phyloP scores from a whole-genome alignment of 352 stramenopile genomes.

The Phytophthora sojae region DNA sequence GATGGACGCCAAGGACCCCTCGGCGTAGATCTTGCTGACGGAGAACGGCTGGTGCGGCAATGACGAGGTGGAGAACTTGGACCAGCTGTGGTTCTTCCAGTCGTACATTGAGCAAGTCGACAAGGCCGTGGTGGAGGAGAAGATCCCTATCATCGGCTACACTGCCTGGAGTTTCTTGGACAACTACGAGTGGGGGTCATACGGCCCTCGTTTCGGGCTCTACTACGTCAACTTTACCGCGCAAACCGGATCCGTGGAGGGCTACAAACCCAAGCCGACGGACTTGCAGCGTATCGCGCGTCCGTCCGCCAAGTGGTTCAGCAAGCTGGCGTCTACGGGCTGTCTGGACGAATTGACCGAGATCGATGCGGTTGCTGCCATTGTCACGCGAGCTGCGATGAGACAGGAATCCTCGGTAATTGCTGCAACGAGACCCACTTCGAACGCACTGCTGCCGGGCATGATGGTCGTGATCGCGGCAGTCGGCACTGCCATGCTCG shows the following conservation, averaged over 20 bases:
- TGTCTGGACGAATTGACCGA: constrained; percentile 24
- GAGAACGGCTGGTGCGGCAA: constrained; percentile 45
- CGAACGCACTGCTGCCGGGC: constrained; percentile 6
- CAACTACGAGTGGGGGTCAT: constrained; percentile 95
- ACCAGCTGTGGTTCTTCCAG: constrained; percentile 62
- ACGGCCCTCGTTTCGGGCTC: constrained; percentile 53
- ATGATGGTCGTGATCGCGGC: not conserved
- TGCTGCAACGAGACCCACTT: not conserved
- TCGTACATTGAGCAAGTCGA: constrained; percentile 48
- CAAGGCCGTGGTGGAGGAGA: constrained; percentile 29
- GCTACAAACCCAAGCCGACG: constrained; percentile 1
- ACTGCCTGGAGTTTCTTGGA: constrained; percentile 95
- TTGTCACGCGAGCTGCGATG: constrained; percentile 14
- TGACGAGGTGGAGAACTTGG: constrained; percentile 26
- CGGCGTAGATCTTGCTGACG: constrained; percentile 31
- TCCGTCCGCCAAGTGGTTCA: constrained; percentile 36
- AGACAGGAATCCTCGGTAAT: not conserved
- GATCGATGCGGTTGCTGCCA: not conserved
- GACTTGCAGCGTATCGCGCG: constrained; percentile 31
- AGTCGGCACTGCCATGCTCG: constrained; percentile 7
- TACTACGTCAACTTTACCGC: constrained; percentile 47
- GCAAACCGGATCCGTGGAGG: constrained; percentile 16
- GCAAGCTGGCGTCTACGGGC: constrained; percentile 32
- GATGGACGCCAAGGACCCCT: constrained; percentile 43
- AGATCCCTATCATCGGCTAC: constrained; percentile 78